phyloP scores from a whole-genome alignment of 768 basidiomycete species.

The Mycena venus region DNA sequence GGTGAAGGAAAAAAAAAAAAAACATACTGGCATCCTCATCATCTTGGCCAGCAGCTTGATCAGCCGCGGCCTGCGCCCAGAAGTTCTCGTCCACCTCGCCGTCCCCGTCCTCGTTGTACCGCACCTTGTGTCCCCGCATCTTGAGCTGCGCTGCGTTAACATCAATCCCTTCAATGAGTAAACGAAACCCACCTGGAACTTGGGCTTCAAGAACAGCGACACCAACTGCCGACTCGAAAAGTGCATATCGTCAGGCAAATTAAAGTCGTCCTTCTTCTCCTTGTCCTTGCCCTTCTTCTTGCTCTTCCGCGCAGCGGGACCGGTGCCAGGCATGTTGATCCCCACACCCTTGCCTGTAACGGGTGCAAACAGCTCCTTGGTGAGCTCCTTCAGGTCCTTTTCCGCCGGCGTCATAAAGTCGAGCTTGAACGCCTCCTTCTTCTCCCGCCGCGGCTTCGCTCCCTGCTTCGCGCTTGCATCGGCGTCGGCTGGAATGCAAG shows the following conservation, averaged over 20 bases:
- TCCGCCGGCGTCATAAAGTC: conserved; percentile 78
- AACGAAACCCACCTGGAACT: conserved; percentile 82
- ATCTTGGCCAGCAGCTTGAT: conserved; percentile 77
- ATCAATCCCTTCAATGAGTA: background rate
- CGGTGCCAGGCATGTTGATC: conserved; percentile 76
- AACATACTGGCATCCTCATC: conserved; percentile 74
- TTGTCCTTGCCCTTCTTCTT: conserved; percentile 60
- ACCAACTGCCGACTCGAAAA: conserved; percentile 93
- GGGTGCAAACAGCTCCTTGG: conserved; percentile 84
- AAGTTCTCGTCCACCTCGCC: conserved; percentile 96
- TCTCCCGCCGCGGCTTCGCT: conserved; percentile 66
- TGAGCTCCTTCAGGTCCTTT: conserved; percentile 70
- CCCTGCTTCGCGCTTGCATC: conserved; percentile 64
- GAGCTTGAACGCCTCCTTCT: conserved; percentile 88
- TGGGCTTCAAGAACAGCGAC: conserved; percentile 95
- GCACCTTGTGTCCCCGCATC: conserved; percentile 84
- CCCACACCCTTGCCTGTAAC: conserved; percentile 72
- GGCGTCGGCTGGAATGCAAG: conserved; percentile 46
- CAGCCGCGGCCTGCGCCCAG: conserved; percentile 96
- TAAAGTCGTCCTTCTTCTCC: conserved; percentile 81
- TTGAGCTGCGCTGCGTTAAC: conserved; percentile 70
- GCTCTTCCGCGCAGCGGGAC: conserved; percentile 55
- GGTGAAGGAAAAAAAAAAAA: background rate
- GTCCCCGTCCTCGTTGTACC: conserved; percentile 72
- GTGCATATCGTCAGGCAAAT: conserved; percentile 97